phyloP scores from a whole-genome alignment of 2,329 filamentous ascomycete species.

The Penicillium polonicum region DNA sequence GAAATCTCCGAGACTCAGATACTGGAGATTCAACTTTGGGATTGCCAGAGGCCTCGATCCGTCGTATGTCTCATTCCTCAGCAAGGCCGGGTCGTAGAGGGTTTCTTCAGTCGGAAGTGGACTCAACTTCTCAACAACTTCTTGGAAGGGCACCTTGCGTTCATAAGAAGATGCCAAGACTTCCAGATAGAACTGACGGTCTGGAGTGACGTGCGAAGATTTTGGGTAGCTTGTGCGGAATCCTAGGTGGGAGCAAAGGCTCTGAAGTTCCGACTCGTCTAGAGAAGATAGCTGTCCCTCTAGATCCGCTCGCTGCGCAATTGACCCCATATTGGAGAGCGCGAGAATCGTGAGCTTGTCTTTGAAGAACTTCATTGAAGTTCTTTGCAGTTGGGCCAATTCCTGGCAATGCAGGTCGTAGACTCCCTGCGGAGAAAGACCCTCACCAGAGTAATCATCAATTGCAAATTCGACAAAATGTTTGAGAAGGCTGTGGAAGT shows the following conservation, averaged over 20 bases:
- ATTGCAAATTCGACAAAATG: constrained; percentile 89
- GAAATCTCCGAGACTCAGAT: constrained; percentile 91
- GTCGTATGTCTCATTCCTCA: constrained; percentile 83
- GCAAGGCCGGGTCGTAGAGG: constrained; percentile 74
- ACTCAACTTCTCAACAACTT: constrained; percentile 67
- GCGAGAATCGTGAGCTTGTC: constrained; percentile 88
- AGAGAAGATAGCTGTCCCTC: constrained; percentile 71
- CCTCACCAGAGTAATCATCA: constrained; percentile 82
- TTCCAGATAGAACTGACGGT: constrained; percentile 56
- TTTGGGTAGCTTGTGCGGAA: constrained; percentile 80
- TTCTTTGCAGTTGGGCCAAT: constrained; percentile 76
- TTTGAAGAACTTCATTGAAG: constrained; percentile 77
- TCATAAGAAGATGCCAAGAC: constrained; percentile 73
- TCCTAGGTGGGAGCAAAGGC: constrained; percentile 69
- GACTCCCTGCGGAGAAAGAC: constrained; percentile 68
- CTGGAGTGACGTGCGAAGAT: constrained; percentile 63
- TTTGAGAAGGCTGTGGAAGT: constrained; percentile 74
- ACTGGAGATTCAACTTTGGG: constrained; percentile 93
- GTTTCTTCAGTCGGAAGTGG: constrained; percentile 79
- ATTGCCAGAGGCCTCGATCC: constrained; percentile 83
- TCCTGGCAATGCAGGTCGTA: constrained; percentile 76
- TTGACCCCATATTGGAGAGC: constrained; percentile 85
- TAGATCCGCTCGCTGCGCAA: constrained; percentile 77
- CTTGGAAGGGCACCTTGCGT: constrained; percentile 76
- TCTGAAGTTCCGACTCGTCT: constrained; percentile 69